Evolutionary conservation across 1,284 basidiomycete genomes (phyloP), one percentile per base, ranked within the genome.

Genomic region (Cryptococcus wingfieldii): DNA sequence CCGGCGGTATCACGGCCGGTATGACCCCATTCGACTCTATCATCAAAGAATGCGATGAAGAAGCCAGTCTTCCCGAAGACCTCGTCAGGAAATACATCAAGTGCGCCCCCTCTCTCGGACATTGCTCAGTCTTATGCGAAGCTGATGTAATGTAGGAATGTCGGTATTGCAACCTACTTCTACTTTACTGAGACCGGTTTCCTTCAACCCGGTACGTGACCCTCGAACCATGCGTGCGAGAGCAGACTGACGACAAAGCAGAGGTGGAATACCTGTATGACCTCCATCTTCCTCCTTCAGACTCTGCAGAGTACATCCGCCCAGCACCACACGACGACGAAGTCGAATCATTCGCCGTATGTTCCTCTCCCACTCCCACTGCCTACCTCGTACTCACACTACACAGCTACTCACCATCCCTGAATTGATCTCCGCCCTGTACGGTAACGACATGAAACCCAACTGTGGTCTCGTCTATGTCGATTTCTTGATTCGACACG

Each of bases 41-140:
- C 51, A 82, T 96, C 43, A 94, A 96, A 69, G 95, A 98, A 76
- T 88, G 90, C 61, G 86, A 86, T 80, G 94, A 97, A 70, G 93
- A 97, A 75, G 94, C 91, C 14, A 89, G 85, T 63, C 80, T 96
- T 19, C 78, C 82, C 1, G 84, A 85, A 52, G 72, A 80, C 12
- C 68, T 90, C 37, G 84, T 89, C 2, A 77, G 80, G 47, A 75
- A 79, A 43, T 75, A 85, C 59, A 79, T 86, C 18, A 85, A 81
- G 64, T 74, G 80, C 31, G 82, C 48, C 9, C 27, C 85, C 86
- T 41, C n/a, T 38, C 4, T 48, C 16, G 14, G 18, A 28, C 16
- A 14, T 63, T 53, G 39, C 53, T n/a, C 23, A 23, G 23, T 23
- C 23, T 23, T 23, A 3, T 23, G 39, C 46, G 72, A 23, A 51